These are phyloP conservation scores for Aquilaria malaccensis DNA, from an alignment of 345 rosid genomes.

Conservation along the genomic window DNA sequence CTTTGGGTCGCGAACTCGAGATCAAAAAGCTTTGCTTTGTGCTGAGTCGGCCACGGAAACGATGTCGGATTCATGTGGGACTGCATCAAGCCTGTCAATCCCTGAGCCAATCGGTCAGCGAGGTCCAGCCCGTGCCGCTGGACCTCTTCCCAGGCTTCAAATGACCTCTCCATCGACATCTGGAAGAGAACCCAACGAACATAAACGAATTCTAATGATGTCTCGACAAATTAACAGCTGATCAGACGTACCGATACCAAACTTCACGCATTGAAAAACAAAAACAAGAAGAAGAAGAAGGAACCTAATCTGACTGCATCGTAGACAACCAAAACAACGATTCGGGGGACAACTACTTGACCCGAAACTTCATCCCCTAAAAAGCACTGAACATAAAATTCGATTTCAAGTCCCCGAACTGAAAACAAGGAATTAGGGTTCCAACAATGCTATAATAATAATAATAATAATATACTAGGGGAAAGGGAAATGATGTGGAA, in stretches of 20 bases:
- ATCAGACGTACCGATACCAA: not conserved
- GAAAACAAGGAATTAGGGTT: constrained; percentile 10
- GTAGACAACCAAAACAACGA: not conserved
- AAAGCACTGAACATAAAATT: too few species aligned
- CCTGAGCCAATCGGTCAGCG: constrained; percentile 84
- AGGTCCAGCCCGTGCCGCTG: constrained; percentile 92
- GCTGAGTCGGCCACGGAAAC: constrained; percentile 64
- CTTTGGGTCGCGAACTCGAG: constrained; percentile 52
- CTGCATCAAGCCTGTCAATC: constrained; percentile 76
- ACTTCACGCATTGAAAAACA: not conserved
- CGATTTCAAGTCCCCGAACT: too few species aligned
- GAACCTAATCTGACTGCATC: not conserved
- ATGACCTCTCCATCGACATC: constrained; percentile 86
- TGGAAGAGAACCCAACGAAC: constrained; percentile 5
- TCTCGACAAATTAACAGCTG: not conserved
- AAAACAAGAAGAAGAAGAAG: not conserved
- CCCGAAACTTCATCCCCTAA: too few species aligned
- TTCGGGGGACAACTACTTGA: too few species aligned
- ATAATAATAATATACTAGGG: too few species aligned
- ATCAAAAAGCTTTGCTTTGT: constrained; percentile 53
- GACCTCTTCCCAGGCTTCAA: constrained; percentile 98
- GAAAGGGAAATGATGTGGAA: not conserved
- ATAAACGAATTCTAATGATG: not conserved
- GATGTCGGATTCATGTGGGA: constrained; percentile 64
- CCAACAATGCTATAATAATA: not conserved